Evolutionary conservation across 2,329 filamentous ascomycete species (phyloP), one percentile per base, ranked within the genome.

Genomic region (Neocatenulostroma microsporum): DNA sequence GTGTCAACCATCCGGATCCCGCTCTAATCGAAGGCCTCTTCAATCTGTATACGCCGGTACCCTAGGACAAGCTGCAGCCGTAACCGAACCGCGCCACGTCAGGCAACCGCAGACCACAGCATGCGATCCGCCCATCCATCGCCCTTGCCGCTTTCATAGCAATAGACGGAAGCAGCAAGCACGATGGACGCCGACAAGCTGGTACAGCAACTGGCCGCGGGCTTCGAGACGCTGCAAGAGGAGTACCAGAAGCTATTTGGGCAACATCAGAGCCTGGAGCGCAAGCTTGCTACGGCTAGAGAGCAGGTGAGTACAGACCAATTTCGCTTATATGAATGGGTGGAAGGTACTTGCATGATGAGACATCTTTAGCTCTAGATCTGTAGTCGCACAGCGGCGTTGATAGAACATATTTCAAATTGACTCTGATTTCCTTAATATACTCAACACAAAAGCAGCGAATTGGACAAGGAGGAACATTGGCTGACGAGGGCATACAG

Each of bases 351-450:
- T 24, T 29, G 14, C 30, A 60, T 67, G 66, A 68, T 66, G 63
- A 66, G 55, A 48, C 57, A 50, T 40, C 39, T 51, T 68, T 68
- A 69, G 66, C 66, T 69, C 65, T 70, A 68, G 66, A 69, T 61
- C 66, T 69, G 62, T 58, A 71, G 65, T 58, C 61, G 60, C 55
- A 28, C 49, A 30, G 60, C 61, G 54, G 60, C 62, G 45, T 48
- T 68, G 66, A 64, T 54, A 62, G 64, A 64, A 48, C 14, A 34
- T 32, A 54, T 58, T 61, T 62, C 55, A 65, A 60, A 59, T 56
- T 55, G 58, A 58, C 54, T 57, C 63, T 67, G 62, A 66, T 44
- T 24, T 37, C 36, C 19, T 15, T 10, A 27, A 12, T 18, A 19
- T n/a, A n/a, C n/a, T n/a, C n/a, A n/a, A n/a, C n/a, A n/a, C n/a